Conservation (phyloP, 768 basidiomycete species). For the Pleurotus eryngii region DNA sequence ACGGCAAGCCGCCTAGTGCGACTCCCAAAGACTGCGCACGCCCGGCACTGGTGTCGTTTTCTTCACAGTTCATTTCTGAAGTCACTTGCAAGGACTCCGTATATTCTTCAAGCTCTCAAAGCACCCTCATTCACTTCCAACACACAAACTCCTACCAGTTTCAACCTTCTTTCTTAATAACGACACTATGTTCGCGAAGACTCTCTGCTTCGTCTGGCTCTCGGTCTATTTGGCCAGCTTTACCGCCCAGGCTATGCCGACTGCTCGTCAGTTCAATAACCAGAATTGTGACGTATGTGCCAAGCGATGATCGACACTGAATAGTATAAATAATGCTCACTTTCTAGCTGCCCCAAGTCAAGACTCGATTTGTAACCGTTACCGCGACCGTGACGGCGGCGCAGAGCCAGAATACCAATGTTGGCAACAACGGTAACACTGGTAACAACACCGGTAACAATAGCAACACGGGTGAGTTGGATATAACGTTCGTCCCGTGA, state of each 20-base stretch:
- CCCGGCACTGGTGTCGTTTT: constrained; percentile 57
- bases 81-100: constrained; percentile 21
- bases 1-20: constrained; percentile 39
- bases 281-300: constrained; percentile 18
- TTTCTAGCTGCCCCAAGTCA: constrained; percentile 15
- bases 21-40: constrained; percentile 33
- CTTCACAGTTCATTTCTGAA: constrained; percentile 26
- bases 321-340: constrained; percentile 7
- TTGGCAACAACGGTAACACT: background rate
- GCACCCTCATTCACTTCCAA: constrained; percentile 25
- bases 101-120: constrained; percentile 23
- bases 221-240: constrained; percentile 33
- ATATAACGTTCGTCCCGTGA: too few species aligned
- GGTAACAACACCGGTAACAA: background rate
- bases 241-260: constrained; percentile 29
- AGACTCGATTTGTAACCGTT: constrained; percentile 32
- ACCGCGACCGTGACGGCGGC: constrained; percentile 26
- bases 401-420: background rate
- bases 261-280: constrained; percentile 12
- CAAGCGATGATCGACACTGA: background rate
- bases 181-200: constrained; percentile 40
- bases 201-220: constrained; percentile 36
- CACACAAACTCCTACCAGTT: constrained; percentile 10
- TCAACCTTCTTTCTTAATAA: constrained; percentile 15
- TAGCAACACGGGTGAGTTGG: background rate